Evolutionary conservation across 2,329 filamentous ascomycete genomes (phyloP), one percentile per base, ranked within the genome.

Genomic region (Fusarium cicatricum): DNA sequence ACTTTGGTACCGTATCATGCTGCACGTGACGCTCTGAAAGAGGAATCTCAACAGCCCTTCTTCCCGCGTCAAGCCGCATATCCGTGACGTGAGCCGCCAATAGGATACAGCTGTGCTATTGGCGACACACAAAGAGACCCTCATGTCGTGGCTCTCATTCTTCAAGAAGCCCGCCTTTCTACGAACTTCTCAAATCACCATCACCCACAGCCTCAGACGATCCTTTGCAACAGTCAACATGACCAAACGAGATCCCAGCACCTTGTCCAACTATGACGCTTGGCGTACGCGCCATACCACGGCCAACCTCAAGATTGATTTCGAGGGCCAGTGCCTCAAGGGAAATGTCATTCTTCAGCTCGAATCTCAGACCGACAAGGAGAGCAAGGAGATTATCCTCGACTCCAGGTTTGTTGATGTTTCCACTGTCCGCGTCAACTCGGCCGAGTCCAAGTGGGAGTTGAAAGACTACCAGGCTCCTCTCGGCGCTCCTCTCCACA

Each of bases 331-430:
- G 79, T 82, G 85, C 49, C 82, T 98, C 60, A 84, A 83, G 57
- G 95, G 95, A 19, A 88, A 84, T 62, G 91, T 97, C 19, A 79
- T 86, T 32, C 82, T 97, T 58, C 86, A 86, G 66, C 80, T 98
- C 36, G 88, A 92, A 75, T 91, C 89, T 19, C 83, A 91, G 71
- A 92, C 89, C 4, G 83, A 92, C 68, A 85, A 82, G 58, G 82
- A 88, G 71, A 90, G 86, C 64, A 85, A 85, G 48, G 90, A 93
- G 72, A 88, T 98, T 66, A 78, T 97, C 41, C 83, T 99, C 49
- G 95, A 99, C 77, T 91, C 91, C n/a, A 93, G 90, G 74, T 87
- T 88, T 74, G 80, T 99, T 37, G 83, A 90, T 47, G 85, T 99
- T 65, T 81, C 83, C 10, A 81, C 82, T 17, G 87, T 97, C 69